These are phyloP conservation scores for Cyberlindnera mycetangii DNA, from an alignment of 805 yeast genomes.

Conservation along the genomic window DNA sequence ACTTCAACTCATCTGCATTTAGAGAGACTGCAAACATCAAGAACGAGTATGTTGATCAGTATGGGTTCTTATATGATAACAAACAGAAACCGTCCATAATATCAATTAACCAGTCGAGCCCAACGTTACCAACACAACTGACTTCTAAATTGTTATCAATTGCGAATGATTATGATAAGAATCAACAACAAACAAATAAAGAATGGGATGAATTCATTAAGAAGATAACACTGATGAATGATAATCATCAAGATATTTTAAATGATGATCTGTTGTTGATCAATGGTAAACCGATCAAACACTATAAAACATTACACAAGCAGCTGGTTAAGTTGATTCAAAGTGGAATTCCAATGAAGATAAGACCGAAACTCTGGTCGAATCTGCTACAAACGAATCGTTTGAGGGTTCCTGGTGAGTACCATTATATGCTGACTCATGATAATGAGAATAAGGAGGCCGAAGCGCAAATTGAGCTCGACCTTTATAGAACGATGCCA, in stretches of 20 bases:
- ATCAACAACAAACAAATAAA: conserved; percentile 35
- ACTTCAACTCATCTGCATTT: conserved; percentile 27
- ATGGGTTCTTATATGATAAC: conserved; percentile 44
- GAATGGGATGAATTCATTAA: conserved; percentile 46
- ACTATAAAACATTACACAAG: conserved; percentile 24
- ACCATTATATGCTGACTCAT: conserved; percentile 31
- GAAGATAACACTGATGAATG: conserved; percentile 29
- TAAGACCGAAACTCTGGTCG: conserved; percentile 48
- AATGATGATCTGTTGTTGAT: conserved; percentile 37
- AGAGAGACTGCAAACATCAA: conserved; percentile 32
- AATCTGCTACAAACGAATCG: conserved; percentile 51
- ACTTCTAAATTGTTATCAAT: conserved; percentile 24
- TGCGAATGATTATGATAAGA: conserved; percentile 43
- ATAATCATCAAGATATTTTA: conserved; percentile 24
- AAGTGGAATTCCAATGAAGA: conserved; percentile 47
- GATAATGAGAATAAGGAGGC: conserved; percentile 31
- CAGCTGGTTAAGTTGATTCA: conserved; percentile 36
- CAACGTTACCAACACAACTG: conserved; percentile 3
- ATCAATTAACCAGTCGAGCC: not conserved
- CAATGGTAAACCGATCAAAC: conserved; percentile 36
- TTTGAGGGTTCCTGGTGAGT: conserved; percentile 45
- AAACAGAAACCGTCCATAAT: conserved; percentile 2
- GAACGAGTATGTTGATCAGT: conserved; percentile 40
- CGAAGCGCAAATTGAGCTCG: conserved; percentile 48
- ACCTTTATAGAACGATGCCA: conserved; percentile 54